Conservation (phyloP, 441 rosid genomes). For the Cnidoscolus chayamansa region DNA sequence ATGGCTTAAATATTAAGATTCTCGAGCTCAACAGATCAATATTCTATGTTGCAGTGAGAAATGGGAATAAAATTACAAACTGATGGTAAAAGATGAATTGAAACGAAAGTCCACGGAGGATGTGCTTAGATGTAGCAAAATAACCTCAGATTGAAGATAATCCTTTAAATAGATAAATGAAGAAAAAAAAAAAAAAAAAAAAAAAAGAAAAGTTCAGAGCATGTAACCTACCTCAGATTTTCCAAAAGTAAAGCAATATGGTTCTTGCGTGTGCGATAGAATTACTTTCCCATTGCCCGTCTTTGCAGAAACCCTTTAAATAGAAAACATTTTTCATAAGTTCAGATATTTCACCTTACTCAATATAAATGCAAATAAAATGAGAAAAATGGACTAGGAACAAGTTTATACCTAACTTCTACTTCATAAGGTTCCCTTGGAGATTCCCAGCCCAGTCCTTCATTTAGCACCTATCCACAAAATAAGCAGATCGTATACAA, state of each 20-base stretch:
- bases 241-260: slow-evolving; percentile 83
- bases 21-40: not conserved
- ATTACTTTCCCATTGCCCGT: slow-evolving; percentile 66
- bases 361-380: slow-evolving; percentile 13
- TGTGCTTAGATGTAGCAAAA: not conserved
- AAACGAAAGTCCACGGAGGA: not conserved
- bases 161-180: not conserved
- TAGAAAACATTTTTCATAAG: slow-evolving; percentile 18
- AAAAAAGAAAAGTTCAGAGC: not conserved
- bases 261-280: slow-evolving; percentile 56
- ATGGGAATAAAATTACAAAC: not conserved
- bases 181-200: not conserved
- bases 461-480: slow-evolving; percentile 55
- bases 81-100: not conserved
- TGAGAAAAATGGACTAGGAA: slow-evolving; percentile 18
- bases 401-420: slow-evolving; percentile 58
- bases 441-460: slow-evolving; percentile 96
- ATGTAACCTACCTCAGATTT: slow-evolving; percentile 75
- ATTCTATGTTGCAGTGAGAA: not conserved
- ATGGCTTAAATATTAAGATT: not conserved
- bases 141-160: slow-evolving; percentile 1
- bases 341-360: slow-evolving; percentile 14
- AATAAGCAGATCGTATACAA: slow-evolving; percentile 16
- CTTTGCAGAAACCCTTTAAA: slow-evolving; percentile 76
- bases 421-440: slow-evolving; percentile 97